phyloP scores from a whole-genome alignment of 2,329 filamentous ascomycete species.

The Teratosphaeria viscida region DNA sequence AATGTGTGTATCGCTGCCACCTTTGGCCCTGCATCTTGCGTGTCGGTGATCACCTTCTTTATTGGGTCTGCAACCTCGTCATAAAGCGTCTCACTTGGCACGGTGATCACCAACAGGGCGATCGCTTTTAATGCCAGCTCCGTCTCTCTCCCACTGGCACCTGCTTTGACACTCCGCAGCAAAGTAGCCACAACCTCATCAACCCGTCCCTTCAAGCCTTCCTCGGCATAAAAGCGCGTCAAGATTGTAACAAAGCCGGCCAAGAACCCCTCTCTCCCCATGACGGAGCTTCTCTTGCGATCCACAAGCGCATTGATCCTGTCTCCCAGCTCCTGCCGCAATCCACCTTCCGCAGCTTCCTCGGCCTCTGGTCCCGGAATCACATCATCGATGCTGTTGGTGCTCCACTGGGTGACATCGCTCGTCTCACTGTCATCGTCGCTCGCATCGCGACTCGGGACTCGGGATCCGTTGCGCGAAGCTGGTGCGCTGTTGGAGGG shows the following conservation, averaged over 20 bases:
- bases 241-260: conserved; percentile 53
- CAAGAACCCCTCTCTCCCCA: conserved; percentile 57
- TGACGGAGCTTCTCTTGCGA: conserved; percentile 66
- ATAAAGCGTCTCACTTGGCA: conserved; percentile 55
- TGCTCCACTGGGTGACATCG: conserved; percentile 50
- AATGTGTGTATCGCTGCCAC: conserved; percentile 63
- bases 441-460: conserved; percentile 52
- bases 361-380: conserved; percentile 44
- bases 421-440: conserved; percentile 51
- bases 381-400: conserved; percentile 58
- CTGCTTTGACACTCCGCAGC: conserved; percentile 58
- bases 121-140: conserved; percentile 62
- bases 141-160: conserved; percentile 58
- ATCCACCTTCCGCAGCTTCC: conserved; percentile 40
- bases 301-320: conserved; percentile 63
- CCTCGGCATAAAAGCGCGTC: conserved; percentile 56
- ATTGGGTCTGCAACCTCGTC: conserved; percentile 49
- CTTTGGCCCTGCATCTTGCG: conserved; percentile 54
- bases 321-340: conserved; percentile 52
- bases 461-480: conserved; percentile 50
- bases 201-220: conserved; percentile 49
- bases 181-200: conserved; percentile 56
- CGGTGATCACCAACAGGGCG: conserved; percentile 58
- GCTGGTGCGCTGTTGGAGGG: conserved; percentile 47
- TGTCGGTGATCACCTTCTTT: conserved; percentile 55